Conservation (phyloP, 176 grass and related monocot genomes). For the Rhipidocladum racemiflorum region DNA sequence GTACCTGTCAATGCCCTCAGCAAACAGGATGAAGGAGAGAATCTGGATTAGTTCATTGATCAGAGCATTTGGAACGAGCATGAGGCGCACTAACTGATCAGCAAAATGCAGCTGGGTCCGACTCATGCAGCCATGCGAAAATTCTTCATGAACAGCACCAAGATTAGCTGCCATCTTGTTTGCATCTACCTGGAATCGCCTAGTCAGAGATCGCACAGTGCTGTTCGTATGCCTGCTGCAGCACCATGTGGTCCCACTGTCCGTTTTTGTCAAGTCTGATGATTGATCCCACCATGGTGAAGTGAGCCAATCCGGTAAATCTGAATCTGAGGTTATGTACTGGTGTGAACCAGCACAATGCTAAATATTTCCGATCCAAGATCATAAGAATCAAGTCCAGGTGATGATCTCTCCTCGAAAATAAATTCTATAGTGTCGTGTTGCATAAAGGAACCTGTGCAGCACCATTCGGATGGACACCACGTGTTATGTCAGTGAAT, state of each 20-base stretch:
- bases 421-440: too few relatives aligned
- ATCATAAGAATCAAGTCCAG: background rate
- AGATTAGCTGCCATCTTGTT: background rate
- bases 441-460: too few relatives aligned
- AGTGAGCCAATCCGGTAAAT: background rate
- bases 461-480: too few relatives aligned
- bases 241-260: background rate
- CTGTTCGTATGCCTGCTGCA: background rate
- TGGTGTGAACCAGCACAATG: background rate
- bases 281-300: background rate
- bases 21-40: background rate
- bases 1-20: background rate
- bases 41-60: background rate
- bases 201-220: background rate
- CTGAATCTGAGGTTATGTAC: background rate
- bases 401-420: background rate
- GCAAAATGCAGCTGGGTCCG: background rate
- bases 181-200: background rate
- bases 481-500: too few relatives aligned
- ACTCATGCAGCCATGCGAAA: background rate
- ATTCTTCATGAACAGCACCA: background rate
- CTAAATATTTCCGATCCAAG: background rate
- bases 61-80: background rate
- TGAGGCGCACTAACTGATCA: background rate
- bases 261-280: background rate